Percentiles rank a stretch among this genome's conserved stretches.
These are phyloP conservation scores for Prinsepia uniflora DNA, from an alignment of 306 rosid genomes.

Conservation along the genomic window DNA sequence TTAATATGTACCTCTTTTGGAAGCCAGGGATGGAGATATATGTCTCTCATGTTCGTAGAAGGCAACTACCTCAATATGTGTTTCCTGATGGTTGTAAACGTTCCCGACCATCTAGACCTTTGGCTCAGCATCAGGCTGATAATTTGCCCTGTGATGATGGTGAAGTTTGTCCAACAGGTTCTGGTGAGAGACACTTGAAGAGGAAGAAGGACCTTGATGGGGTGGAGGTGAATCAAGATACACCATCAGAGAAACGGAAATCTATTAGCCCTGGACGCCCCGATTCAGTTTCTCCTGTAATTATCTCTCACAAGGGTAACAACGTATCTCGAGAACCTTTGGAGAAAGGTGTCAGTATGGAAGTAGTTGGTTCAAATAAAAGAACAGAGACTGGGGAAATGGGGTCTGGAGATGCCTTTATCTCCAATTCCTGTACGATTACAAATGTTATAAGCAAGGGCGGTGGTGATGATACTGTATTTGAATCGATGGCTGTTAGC, in stretches of 20 bases:
- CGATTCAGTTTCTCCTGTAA: conserved; percentile 34
- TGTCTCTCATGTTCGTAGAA: conserved; percentile 88
- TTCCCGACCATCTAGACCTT: conserved; percentile 46
- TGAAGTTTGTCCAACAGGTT: conserved; percentile 22
- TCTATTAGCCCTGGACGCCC: conserved; percentile 30
- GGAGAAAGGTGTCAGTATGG: conserved; percentile 24
- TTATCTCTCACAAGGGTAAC: conserved; percentile 18
- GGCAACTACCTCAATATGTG: conserved; percentile 72
- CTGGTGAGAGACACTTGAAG: conserved; percentile 32
- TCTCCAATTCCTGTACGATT: conserved; percentile 55
- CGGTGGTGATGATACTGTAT: conserved; percentile 53
- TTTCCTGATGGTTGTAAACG: conserved; percentile 75
- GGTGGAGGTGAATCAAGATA: conserved; percentile 24
- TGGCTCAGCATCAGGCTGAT: conserved; percentile 37
- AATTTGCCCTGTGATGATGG: conserved; percentile 32
- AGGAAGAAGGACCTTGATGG: conserved; percentile 34
- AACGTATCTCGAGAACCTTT: conserved; percentile 29
- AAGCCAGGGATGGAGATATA: conserved; percentile 84
- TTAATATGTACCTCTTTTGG: conserved; percentile 69
- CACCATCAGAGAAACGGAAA: conserved; percentile 27
- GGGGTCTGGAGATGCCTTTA: conserved; percentile 47
- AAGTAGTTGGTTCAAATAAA: conserved; percentile 32
- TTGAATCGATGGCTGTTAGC: conserved; percentile 27
- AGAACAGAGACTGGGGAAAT: conserved; percentile 36
- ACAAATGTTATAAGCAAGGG: conserved; percentile 52